These are phyloP conservation scores for Atalantia buxifolia DNA, from an alignment of 345 rosid species.

Conservation along the genomic window DNA sequence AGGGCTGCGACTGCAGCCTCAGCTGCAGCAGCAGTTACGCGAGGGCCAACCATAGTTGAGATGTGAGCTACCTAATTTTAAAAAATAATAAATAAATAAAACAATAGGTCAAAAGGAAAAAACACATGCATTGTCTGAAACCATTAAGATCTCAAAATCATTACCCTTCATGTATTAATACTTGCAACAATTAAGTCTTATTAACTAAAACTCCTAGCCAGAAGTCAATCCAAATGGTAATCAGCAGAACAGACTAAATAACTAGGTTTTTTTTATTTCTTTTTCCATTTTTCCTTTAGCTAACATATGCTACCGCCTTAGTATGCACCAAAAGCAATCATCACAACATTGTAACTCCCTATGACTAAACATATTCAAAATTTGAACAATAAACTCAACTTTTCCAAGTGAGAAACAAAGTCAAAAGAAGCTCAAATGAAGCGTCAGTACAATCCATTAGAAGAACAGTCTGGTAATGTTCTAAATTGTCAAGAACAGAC, in stretches of 20 bases:
- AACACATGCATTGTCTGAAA: neutral
- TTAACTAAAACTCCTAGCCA: neutral
- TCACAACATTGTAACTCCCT: neutral
- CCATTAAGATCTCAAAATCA: neutral
- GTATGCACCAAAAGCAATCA: neutral
- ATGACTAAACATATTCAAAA: neutral
- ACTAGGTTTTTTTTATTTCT: neutral
- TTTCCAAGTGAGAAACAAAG: neutral
- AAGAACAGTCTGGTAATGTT: neutral
- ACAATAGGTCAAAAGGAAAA: neutral
- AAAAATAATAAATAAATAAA: no score
- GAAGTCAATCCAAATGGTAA: neutral
- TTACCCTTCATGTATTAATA: neutral
- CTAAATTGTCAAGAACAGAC: neutral
- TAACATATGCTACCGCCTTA: neutral
- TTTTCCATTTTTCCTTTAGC: neutral
- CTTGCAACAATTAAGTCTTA: neutral
- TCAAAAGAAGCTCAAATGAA: neutral
- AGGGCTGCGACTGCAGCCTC: conserved; percentile 76
- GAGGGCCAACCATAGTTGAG: conserved; percentile 60
- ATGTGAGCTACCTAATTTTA: conserved; percentile 52
- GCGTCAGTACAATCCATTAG: neutral
- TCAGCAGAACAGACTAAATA: neutral
- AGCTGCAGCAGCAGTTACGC: conserved; percentile 71
- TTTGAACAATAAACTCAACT: neutral